Evolutionary conservation across 2,329 filamentous ascomycete species (phyloP).

Genomic region (Epichloe sylvatica): DNA sequence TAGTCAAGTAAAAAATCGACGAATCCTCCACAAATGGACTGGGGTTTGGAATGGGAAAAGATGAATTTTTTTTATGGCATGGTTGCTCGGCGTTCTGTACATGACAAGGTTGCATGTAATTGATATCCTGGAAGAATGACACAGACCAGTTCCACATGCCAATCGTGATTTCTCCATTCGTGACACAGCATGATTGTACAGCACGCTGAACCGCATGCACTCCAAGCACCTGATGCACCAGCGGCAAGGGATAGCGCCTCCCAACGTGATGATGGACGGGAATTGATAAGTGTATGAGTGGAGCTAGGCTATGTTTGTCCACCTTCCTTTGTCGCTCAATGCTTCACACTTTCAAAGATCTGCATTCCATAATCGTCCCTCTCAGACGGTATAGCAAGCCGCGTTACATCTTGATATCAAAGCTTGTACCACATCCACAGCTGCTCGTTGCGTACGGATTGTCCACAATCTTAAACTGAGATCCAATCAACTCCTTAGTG

Average conservation of each 20-base stretch:
- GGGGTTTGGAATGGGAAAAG: conserved; percentile 17
- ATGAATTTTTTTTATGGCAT: conserved; percentile 13
- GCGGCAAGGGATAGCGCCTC: no score
- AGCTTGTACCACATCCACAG: conserved; percentile 94
- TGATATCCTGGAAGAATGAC: conserved; percentile 28
- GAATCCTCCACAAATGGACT: conserved; percentile 12
- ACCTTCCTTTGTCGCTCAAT: not conserved
- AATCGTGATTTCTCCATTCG: not conserved
- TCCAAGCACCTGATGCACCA: no score
- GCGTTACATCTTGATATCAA: conserved; percentile 65
- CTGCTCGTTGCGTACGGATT: conserved; percentile 86
- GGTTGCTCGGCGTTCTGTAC: conserved; percentile 27
- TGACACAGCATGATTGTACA: not conserved
- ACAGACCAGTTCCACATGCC: conserved; percentile 22
- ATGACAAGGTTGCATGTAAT: conserved; percentile 25
- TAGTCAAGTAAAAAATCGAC: not conserved
- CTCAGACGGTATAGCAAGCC: not conserved
- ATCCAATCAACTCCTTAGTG: conserved; percentile 79
- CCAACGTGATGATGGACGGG: no score
- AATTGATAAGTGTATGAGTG: not conserved
- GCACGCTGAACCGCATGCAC: no score
- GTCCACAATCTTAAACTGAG: conserved; percentile 89
- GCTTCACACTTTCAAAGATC: not conserved
- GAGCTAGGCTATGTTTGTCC: not conserved
- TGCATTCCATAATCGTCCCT: not conserved